Conservation (phyloP, 208 protist genomes). For the Trypanosoma brucei region DNA sequence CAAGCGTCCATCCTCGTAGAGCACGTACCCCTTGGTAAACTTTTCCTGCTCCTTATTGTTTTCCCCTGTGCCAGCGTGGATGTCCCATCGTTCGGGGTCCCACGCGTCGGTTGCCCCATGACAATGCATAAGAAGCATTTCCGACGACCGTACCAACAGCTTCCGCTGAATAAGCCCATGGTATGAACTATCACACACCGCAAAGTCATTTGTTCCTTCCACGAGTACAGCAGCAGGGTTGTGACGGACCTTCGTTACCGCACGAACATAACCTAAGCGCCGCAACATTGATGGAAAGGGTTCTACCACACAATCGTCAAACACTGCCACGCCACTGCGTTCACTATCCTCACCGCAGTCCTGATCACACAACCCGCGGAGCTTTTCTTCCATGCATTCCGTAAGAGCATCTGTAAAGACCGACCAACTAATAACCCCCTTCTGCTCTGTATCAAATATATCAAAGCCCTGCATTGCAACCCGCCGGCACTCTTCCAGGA, state of each 20-base stretch:
- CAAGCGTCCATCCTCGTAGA: constrained; percentile 57
- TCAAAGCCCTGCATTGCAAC: constrained; percentile 52
- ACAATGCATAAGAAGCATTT: constrained; percentile 29
- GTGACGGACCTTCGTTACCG: constrained; percentile 43
- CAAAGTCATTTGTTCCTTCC: constrained; percentile 58
- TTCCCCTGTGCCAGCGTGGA: constrained; percentile 23
- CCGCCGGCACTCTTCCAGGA: constrained; percentile 37
- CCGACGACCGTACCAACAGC: constrained; percentile 48
- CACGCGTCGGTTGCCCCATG: constrained; percentile 15
- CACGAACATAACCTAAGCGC: constrained; percentile 54
- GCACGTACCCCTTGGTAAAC: constrained; percentile 28
- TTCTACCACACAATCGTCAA: constrained; percentile 69
- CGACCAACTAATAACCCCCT: constrained; percentile 56
- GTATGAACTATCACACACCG: constrained; percentile 60
- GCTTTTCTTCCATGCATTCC: constrained; percentile 64
- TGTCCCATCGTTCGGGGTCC: constrained; percentile 38
- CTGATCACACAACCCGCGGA: constrained; percentile 45
- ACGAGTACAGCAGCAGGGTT: constrained; percentile 55
- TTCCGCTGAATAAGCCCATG: constrained; percentile 47
- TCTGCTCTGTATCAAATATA: constrained; percentile 55
- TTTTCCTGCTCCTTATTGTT: constrained; percentile 38
- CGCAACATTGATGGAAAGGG: constrained; percentile 43
- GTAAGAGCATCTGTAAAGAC: constrained; percentile 64
- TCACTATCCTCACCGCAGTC: constrained; percentile 33
- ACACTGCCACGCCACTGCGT: constrained; percentile 44